These are phyloP conservation scores for Backusella westeae DNA, from an alignment of 192 early-diverging fungal species.

Conservation along the genomic window DNA sequence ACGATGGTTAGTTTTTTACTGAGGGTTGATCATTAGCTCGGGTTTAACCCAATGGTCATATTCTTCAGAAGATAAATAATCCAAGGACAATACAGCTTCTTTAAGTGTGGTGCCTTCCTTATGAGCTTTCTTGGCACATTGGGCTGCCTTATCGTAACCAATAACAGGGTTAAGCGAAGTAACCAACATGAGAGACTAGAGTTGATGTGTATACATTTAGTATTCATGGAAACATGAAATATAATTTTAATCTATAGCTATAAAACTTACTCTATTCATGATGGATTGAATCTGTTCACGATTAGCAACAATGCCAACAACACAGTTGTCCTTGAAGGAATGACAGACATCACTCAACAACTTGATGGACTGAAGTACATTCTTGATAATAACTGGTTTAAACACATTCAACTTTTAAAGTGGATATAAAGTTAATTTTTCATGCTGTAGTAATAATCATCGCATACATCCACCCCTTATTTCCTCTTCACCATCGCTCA, in stretches of 20 bases:
- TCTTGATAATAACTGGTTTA: slow-evolving; percentile 98
- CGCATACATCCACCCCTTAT: neutral
- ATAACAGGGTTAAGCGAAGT: slow-evolving; percentile 97
- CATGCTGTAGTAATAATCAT: too few relatives aligned
- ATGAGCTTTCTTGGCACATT: slow-evolving; percentile 96
- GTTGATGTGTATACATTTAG: neutral
- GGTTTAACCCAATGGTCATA: slow-evolving; percentile 96
- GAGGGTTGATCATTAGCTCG: slow-evolving; percentile 72
- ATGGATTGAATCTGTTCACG: slow-evolving; percentile 77
- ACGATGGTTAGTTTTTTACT: neutral
- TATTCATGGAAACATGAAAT: neutral
- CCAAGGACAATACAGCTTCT: slow-evolving; percentile 81
- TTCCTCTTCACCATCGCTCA: neutral
- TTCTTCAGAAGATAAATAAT: slow-evolving; percentile 83
- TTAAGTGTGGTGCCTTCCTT: slow-evolving; percentile 86
- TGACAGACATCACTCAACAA: slow-evolving; percentile 76
- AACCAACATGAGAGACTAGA: slow-evolving; percentile 85
- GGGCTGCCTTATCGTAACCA: slow-evolving; percentile 84
- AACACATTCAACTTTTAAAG: slow-evolving; percentile 86
- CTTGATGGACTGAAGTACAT: slow-evolving; percentile 88
- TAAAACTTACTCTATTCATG: slow-evolving; percentile 66
- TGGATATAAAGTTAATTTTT: too few relatives aligned
- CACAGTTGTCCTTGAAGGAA: slow-evolving; percentile 93
- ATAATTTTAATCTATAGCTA: neutral
- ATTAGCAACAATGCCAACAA: slow-evolving; percentile 89